These are phyloP conservation scores for Pisolithus orientalis DNA, from an alignment of 768 basidiomycete species.

Conservation along the genomic window DNA sequence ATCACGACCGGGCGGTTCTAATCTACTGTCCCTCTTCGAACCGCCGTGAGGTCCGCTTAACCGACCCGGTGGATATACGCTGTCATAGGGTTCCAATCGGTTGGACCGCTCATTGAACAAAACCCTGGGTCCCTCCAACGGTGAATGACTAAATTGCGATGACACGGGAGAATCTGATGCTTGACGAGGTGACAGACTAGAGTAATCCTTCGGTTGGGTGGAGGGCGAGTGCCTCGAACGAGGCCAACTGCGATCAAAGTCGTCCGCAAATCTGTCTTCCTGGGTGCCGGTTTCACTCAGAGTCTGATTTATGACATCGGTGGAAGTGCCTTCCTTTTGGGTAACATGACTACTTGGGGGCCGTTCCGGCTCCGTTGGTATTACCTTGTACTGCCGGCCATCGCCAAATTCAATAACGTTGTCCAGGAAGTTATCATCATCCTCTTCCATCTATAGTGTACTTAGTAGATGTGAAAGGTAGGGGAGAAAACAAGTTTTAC, in stretches of 20 bases:
- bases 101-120: conserved; percentile 97
- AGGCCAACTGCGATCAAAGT: conserved; percentile 97
- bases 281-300: conserved; percentile 54
- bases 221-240: conserved; percentile 51
- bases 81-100: conserved; percentile 76
- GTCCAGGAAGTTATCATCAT: conserved; percentile 84
- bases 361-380: conserved; percentile 35
- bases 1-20: conserved; percentile 43
- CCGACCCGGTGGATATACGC: conserved; percentile 39
- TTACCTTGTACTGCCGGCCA: conserved; percentile 85
- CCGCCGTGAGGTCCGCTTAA: conserved; percentile 23
- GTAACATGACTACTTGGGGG: conserved; percentile 11
- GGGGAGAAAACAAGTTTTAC: conserved; percentile 22
- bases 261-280: conserved; percentile 86
- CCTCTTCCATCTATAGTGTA: conserved; percentile 71
- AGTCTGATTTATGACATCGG: conserved; percentile 16
- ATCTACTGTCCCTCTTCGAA: conserved; percentile 38
- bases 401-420: conserved; percentile 95
- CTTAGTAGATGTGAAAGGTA: conserved; percentile 3
- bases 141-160: conserved; percentile 38
- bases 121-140: conserved; percentile 57
- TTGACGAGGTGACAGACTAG: conserved; percentile 24
- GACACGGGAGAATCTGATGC: conserved; percentile 31
- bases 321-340: conserved; percentile 6
- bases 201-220: conserved; percentile 35